These are phyloP conservation scores for Penicillium subrubescens DNA, from an alignment of 495 filamentous ascomycete genomes.

Conservation along the genomic window DNA sequence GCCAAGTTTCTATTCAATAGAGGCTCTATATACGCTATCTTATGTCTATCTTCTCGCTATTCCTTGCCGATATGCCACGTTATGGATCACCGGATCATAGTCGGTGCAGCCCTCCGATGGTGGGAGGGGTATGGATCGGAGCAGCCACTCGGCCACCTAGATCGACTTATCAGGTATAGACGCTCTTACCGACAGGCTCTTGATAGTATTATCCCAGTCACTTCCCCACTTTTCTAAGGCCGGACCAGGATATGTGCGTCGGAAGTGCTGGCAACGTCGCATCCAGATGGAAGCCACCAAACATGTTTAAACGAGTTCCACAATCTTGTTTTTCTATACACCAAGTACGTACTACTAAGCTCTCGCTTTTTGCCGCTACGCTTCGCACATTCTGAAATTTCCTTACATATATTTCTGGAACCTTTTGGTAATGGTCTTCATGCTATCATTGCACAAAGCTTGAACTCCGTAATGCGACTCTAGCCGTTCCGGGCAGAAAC, in stretches of 20 bases:
- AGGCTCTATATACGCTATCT: not conserved
- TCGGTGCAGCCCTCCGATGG: conserved; percentile 25
- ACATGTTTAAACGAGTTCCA: not conserved
- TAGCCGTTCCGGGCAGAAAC: no score
- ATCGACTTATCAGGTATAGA: conserved; percentile 1
- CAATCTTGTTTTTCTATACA: not conserved
- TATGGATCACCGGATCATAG: conserved; percentile 15
- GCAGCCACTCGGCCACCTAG: conserved; percentile 6
- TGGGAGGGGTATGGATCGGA: conserved; percentile 16
- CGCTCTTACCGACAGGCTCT: not conserved
- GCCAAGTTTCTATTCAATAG: not conserved
- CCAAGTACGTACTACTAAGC: no score
- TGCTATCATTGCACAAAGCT: no score
- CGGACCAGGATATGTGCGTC: conserved; percentile 3
- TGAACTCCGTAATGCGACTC: no score
- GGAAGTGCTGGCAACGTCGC: conserved; percentile 3
- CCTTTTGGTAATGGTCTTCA: no score
- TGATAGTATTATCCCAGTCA: not conserved
- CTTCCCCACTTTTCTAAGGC: not conserved
- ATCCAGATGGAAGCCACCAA: not conserved
- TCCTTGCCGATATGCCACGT: conserved; percentile 3
- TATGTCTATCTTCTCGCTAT: not conserved
- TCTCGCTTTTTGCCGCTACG: no score
- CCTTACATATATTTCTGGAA: no score
- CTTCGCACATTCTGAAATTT: no score